Evolutionary conservation across 495 filamentous ascomycete species (phyloP).

Genomic region (Ramalina intermedia): DNA sequence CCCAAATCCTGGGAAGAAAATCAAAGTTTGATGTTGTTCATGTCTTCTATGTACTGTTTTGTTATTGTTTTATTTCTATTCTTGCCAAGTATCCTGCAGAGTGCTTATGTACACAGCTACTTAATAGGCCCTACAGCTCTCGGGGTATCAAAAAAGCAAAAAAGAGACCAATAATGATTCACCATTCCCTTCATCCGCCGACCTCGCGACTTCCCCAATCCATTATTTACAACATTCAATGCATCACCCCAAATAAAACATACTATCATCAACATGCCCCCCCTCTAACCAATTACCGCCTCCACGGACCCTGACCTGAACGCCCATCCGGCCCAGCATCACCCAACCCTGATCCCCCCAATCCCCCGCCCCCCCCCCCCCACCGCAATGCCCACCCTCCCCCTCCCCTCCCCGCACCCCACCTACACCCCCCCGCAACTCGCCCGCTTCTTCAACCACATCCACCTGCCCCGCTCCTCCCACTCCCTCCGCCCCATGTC

Average conservation of each 20-base stretch:
- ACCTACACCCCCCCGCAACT: constrained; percentile 8
- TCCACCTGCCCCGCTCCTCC: neutral
- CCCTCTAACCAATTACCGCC: neutral
- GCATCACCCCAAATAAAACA: neutral
- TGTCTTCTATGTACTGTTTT: too few species aligned
- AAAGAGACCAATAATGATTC: too few species aligned
- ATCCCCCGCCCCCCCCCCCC: neutral
- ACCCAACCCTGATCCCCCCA: too few species aligned
- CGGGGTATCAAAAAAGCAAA: too few species aligned
- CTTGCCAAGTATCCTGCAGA: too few species aligned
- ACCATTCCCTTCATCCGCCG: neutral
- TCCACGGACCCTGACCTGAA: neutral
- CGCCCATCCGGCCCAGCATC: neutral
- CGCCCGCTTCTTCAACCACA: constrained; percentile 6
- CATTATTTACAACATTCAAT: neutral
- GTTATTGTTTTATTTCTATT: too few species aligned
- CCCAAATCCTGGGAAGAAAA: too few species aligned
- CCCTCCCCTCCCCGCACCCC: neutral
- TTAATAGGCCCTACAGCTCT: too few species aligned
- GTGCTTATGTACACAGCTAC: too few species aligned
- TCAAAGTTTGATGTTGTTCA: too few species aligned
- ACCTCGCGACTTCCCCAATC: neutral
- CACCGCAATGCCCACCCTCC: neutral
- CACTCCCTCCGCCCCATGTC: neutral
- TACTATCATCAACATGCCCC: neutral